These are phyloP conservation scores for Alternaria sp. DNA, from an alignment of 2,329 filamentous ascomycete species.

Conservation along the genomic window DNA sequence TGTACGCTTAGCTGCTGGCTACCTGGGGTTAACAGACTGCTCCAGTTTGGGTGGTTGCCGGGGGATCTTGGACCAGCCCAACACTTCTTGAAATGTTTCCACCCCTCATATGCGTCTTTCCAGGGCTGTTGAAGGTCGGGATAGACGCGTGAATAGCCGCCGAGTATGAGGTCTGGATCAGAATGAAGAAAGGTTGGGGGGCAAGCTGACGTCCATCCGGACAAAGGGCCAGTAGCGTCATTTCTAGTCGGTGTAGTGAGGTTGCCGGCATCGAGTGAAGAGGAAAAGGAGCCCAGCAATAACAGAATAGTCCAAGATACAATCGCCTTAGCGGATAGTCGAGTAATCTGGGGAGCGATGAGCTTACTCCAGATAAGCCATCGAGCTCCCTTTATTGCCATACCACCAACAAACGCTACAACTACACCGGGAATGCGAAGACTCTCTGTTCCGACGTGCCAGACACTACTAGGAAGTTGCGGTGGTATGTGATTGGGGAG, in stretches of 20 bases:
- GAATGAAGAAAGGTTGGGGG: not conserved
- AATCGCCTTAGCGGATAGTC: not conserved
- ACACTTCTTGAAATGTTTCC: not conserved
- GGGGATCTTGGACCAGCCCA: not conserved
- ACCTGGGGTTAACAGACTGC: not conserved
- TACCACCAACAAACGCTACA: not conserved
- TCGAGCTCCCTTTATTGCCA: not conserved
- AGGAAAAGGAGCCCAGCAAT: not conserved
- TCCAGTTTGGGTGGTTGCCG: not conserved
- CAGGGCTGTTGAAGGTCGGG: not conserved
- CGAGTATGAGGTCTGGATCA: not conserved
- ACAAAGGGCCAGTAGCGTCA: not conserved
- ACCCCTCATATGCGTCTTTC: not conserved
- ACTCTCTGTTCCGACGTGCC: not conserved
- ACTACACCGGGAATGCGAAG: not conserved
- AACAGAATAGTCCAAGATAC: not conserved
- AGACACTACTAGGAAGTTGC: not conserved
- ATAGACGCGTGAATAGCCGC: not conserved
- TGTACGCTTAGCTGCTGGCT: not conserved
- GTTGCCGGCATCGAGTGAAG: not conserved
- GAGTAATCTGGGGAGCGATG: not conserved
- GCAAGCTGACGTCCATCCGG: not conserved
- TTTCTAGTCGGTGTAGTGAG: not conserved
- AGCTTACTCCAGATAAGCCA: not conserved
- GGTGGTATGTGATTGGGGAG: not conserved